Conservation (phyloP, 768 basidiomycete species). For the Termitomyces sp. region DNA sequence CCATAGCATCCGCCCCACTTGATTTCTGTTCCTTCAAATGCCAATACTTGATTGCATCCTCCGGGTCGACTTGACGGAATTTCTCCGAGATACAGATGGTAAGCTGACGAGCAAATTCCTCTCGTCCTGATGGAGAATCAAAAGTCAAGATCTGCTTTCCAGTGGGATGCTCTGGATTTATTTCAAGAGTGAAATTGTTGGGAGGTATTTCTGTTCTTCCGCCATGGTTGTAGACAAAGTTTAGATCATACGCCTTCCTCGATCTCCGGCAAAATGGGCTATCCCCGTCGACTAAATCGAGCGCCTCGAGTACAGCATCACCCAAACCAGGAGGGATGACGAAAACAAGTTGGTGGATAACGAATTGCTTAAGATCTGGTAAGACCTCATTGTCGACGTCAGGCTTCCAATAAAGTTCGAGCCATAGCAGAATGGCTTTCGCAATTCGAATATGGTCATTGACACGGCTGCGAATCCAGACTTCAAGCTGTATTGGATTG, state of each 20-base stretch:
- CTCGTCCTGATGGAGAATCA: slow-evolving; percentile 28
- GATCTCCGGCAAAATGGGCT: slow-evolving; percentile 8
- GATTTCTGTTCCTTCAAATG: slow-evolving; percentile 17
- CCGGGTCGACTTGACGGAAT: slow-evolving; percentile 36
- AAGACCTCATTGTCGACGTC: slow-evolving; percentile 42
- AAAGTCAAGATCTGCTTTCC: slow-evolving; percentile 27
- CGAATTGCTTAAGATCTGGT: slow-evolving; percentile 20
- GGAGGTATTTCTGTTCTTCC: neutral
- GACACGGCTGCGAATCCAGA: slow-evolving; percentile 35
- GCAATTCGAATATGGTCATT: slow-evolving; percentile 55
- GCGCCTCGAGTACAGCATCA: slow-evolving; percentile 21
- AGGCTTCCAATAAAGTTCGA: slow-evolving; percentile 64
- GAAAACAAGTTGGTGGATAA: slow-evolving; percentile 16
- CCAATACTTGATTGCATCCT: slow-evolving; percentile 38
- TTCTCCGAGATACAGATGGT: slow-evolving; percentile 32
- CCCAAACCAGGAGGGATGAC: slow-evolving; percentile 25
- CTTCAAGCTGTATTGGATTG: slow-evolving; percentile 26
- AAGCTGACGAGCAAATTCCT: slow-evolving; percentile 42
- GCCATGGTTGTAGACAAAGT: slow-evolving; percentile 5
- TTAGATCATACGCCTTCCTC: slow-evolving; percentile 12
- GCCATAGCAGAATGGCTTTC: slow-evolving; percentile 62
- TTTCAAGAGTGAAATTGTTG: slow-evolving; percentile 2
- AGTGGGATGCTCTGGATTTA: slow-evolving; percentile 20
- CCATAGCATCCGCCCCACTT: slow-evolving; percentile 18
- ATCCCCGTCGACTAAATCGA: slow-evolving; percentile 19